Evolutionary conservation across 805 yeast species (phyloP).

Genomic region (Yamadazyma insecticola): DNA sequence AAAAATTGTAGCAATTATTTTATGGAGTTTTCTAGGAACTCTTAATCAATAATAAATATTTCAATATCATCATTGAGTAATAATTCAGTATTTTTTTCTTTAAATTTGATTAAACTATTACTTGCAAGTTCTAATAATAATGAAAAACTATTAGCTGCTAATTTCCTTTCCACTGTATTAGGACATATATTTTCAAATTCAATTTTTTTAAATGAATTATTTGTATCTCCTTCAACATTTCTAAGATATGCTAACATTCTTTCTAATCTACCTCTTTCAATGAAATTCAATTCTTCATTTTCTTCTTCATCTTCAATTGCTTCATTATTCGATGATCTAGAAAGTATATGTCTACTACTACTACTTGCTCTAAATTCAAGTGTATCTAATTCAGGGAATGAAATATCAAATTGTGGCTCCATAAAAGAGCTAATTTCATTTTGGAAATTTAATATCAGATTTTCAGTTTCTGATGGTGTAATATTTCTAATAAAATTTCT

Average conservation of each 20-base stretch:
- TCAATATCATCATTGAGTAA: constrained; percentile 1
- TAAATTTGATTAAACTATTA: constrained; percentile 2
- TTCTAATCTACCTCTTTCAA: neutral
- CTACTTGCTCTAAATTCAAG: constrained; percentile 6
- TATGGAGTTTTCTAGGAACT: too few relatives aligned
- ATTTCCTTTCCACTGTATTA: constrained; percentile 9
- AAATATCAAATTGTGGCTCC: constrained; percentile 13
- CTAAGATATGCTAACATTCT: neutral
- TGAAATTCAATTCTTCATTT: constrained; percentile 2
- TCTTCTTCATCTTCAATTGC: constrained; percentile 2
- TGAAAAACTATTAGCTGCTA: constrained; percentile 26
- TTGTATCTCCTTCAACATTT: neutral
- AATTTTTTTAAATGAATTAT: neutral
- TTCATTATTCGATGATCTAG: neutral
- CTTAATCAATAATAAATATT: too few relatives aligned
- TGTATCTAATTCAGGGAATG: constrained; percentile 17
- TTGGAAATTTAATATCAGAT: neutral
- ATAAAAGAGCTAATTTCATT: neutral
- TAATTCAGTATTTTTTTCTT: constrained; percentile 1
- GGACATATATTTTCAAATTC: constrained; percentile 9
- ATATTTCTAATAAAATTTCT: constrained; percentile 4
- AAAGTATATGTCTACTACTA: neutral
- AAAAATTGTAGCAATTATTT: too few relatives aligned
- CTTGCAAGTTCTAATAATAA: constrained; percentile 23
- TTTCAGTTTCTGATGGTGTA: neutral